phyloP scores from a whole-genome alignment of 371 early-diverging fungal genomes.

The Capniomyces stellatus region DNA sequence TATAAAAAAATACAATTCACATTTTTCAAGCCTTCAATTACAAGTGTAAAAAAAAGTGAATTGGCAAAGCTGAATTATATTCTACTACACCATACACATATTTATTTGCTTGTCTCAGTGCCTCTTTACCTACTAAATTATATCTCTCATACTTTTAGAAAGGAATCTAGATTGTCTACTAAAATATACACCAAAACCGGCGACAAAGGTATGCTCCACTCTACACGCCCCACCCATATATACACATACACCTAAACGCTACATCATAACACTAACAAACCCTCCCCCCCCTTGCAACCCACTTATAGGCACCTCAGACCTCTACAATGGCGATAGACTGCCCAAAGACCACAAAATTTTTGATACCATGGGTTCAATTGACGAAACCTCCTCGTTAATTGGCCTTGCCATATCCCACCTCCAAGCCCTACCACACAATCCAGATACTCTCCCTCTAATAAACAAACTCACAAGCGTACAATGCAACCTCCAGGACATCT shows the following conservation, averaged over 20 bases:
- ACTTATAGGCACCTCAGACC: slow-evolving; percentile 56
- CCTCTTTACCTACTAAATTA: no score
- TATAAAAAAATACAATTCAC: no score
- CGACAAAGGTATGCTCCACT: slow-evolving; percentile 62
- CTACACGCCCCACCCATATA: no score
- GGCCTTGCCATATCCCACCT: neutral
- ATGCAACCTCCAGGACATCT: slow-evolving; percentile 73
- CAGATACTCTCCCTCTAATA: slow-evolving; percentile 23
- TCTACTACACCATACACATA: no score
- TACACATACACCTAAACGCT: no score
- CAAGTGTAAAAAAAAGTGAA: no score
- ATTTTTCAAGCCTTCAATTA: no score
- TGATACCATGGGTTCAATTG: slow-evolving; percentile 73
- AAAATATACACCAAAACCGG: slow-evolving; percentile 86
- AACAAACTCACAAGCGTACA: slow-evolving; percentile 59
- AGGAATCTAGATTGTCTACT: slow-evolving; percentile 27
- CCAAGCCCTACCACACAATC: neutral
- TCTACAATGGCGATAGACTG: slow-evolving; percentile 79
- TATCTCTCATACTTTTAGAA: no score
- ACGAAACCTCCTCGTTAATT: slow-evolving; percentile 40
- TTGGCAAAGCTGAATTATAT: no score
- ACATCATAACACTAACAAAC: no score
- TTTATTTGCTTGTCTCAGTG: no score
- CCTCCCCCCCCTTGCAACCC: no score
- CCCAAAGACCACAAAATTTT: slow-evolving; percentile 71